Evolutionary conservation across 768 basidiomycete genomes (phyloP), one percentile per base, ranked within the genome.

Genomic region (Boletus rubescentipes): DNA sequence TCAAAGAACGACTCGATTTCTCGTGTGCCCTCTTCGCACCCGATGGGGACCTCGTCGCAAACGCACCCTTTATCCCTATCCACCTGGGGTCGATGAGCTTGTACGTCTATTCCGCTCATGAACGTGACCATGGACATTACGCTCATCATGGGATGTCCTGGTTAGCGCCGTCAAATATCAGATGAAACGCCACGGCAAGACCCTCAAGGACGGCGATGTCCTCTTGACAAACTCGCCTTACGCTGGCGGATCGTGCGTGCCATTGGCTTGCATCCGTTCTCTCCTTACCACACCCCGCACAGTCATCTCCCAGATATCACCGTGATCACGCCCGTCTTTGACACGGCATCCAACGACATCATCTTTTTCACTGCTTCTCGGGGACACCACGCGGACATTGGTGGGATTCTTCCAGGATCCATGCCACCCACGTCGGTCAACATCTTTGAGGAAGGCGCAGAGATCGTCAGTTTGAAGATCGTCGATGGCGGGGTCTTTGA

Each of bases 391-490:
- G 92, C 93, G 5, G 93, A 96, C 72, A 90, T 94, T 57, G 93
- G 93, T 2, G 93, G 93, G 0, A 94, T 96, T 58, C 77, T 93
- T 3, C 92, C 94, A 7, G 93, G 91, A 1, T 93, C 90, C 35
- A 98, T 98, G 95, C 95, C 95, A 0, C 94, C 96, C 0, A 93
- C 91, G 2, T 89, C 88, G 11, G 87, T 88, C 59, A 93, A 83
- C 57, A 87, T 97, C 40, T 95, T 91, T 63, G 90, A 98, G 68
- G 95, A 98, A 68, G 95, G 95, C 18, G 96, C 95, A 0, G 83
- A 93, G 63, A 87, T 98, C 46, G 81, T 86, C 61, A 88, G 87
- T 67, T 91, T 97, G 79, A 97, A 95, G 72, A 85, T 98, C 55
- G 95, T 98, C 9, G 77, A 83, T 40, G 81, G 78, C 12, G 93